Conservation (phyloP, 2,329 filamentous ascomycete species). For the Curvularia hawaiiensis region DNA sequence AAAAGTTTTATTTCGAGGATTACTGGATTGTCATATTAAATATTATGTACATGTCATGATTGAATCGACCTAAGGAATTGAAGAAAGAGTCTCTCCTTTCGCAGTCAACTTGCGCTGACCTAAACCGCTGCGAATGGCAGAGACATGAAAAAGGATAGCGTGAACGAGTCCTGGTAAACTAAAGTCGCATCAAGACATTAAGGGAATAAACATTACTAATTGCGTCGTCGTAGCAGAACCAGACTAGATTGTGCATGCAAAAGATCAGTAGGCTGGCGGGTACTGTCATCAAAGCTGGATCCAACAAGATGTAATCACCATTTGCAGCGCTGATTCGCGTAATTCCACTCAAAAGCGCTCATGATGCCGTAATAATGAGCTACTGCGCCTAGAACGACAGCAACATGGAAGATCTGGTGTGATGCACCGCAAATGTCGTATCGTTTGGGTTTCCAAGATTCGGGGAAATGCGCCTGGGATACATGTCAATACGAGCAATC, state of each 20-base stretch:
- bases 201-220: neutral
- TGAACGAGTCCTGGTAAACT: neutral
- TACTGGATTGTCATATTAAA: neutral
- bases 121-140: neutral
- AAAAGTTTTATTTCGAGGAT: too few species aligned
- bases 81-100: neutral
- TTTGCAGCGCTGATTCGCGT: constrained; percentile 8
- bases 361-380: constrained; percentile 8
- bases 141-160: neutral
- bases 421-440: constrained; percentile 88
- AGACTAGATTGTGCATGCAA: neutral
- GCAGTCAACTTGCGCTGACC: neutral
- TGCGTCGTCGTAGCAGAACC: neutral
- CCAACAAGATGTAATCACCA: neutral
- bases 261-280: neutral
- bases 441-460: constrained; percentile 72
- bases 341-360: constrained; percentile 13
- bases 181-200: neutral
- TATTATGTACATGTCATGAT: neutral
- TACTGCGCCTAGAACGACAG: constrained; percentile 77
- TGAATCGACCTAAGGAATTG: neutral
- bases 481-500: constrained; percentile 51
- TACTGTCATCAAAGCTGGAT: neutral
- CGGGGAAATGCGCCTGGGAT: constrained; percentile 70
- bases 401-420: constrained; percentile 92